Percentiles rank a stretch among this genome's conserved stretches.
These are phyloP conservation scores for Fusarium palustre DNA, from an alignment of 2,329 filamentous ascomycete genomes.

Conservation along the genomic window DNA sequence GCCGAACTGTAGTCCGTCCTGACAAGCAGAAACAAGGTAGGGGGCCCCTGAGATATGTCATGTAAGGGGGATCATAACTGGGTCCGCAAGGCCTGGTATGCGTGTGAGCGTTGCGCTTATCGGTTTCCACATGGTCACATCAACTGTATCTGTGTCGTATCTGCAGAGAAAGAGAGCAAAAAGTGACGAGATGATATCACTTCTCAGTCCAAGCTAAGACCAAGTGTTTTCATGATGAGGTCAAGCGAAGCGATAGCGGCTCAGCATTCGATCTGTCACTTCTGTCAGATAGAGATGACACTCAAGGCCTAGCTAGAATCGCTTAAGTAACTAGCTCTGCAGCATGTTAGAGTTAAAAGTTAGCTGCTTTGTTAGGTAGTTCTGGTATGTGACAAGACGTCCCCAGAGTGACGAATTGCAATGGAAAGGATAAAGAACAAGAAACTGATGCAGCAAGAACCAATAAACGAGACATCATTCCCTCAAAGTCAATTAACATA, in stretches of 20 bases:
- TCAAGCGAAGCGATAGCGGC: not conserved
- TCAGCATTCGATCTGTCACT: slow-evolving; percentile 2
- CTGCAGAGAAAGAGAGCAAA: not conserved
- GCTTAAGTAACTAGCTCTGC: not conserved
- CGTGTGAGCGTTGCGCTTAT: slow-evolving; percentile 11
- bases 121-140: slow-evolving; percentile 33
- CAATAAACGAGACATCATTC: slow-evolving; percentile 34
- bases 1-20: not conserved
- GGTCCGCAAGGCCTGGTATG: slow-evolving; percentile 1
- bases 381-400: slow-evolving; percentile 29
- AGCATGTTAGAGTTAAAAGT: not conserved
- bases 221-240: slow-evolving; percentile 18
- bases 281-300: slow-evolving; percentile 6
- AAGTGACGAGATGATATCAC: slow-evolving; percentile 28
- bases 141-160: not conserved
- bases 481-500: slow-evolving; percentile 28
- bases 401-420: slow-evolving; percentile 1
- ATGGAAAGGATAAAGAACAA: not conserved
- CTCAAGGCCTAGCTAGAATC: slow-evolving; percentile 2
- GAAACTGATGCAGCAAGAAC: slow-evolving; percentile 15
- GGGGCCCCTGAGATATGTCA: not conserved
- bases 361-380: not conserved
- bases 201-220: slow-evolving; percentile 15
- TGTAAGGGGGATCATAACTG: slow-evolving; percentile 28
- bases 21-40: not conserved